phyloP scores from a whole-genome alignment of 2,329 filamentous ascomycete species.

The Colletotrichum lindemuthianum region DNA sequence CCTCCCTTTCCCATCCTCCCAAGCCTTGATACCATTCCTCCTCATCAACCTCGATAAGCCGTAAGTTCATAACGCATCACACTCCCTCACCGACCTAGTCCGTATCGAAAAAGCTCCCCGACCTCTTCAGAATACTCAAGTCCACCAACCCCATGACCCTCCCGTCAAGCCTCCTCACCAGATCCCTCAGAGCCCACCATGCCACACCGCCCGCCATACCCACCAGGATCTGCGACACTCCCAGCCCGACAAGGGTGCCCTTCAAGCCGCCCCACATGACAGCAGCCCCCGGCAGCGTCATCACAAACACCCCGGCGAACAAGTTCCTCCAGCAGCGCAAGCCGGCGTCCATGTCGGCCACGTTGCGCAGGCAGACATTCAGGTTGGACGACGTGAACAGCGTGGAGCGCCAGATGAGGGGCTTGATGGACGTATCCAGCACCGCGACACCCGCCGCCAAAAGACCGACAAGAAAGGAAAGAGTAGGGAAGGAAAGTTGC shows the following conservation, averaged over 20 bases:
- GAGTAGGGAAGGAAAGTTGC: slow-evolving; percentile 50
- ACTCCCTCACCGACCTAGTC: too few species aligned
- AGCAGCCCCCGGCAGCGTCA: slow-evolving; percentile 52
- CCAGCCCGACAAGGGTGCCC: slow-evolving; percentile 52
- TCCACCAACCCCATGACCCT: slow-evolving; percentile 58
- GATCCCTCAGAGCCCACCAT: slow-evolving; percentile 56
- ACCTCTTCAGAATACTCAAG: slow-evolving; percentile 36
- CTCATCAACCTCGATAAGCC: too few species aligned
- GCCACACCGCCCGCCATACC: slow-evolving; percentile 44
- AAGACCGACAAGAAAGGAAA: slow-evolving; percentile 58
- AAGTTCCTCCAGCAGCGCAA: slow-evolving; percentile 53
- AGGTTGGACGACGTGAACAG: slow-evolving; percentile 60
- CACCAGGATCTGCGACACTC: slow-evolving; percentile 53
- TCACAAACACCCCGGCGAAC: slow-evolving; percentile 53
- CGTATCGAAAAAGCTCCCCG: too few species aligned
- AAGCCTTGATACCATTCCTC: too few species aligned
- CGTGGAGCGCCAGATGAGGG: slow-evolving; percentile 58
- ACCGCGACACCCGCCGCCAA: slow-evolving; percentile 54
- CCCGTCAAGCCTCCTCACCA: slow-evolving; percentile 55
- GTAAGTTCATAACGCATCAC: too few species aligned
- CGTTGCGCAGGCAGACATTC: slow-evolving; percentile 55
- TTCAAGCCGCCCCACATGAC: slow-evolving; percentile 46
- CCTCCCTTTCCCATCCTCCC: too few species aligned
- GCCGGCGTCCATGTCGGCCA: slow-evolving; percentile 59
- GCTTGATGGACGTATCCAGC: slow-evolving; percentile 53